Evolutionary conservation across 1,139 yeast species (phyloP), one percentile per base, ranked within the genome.

Genomic region (Arxiozyma telluris): DNA sequence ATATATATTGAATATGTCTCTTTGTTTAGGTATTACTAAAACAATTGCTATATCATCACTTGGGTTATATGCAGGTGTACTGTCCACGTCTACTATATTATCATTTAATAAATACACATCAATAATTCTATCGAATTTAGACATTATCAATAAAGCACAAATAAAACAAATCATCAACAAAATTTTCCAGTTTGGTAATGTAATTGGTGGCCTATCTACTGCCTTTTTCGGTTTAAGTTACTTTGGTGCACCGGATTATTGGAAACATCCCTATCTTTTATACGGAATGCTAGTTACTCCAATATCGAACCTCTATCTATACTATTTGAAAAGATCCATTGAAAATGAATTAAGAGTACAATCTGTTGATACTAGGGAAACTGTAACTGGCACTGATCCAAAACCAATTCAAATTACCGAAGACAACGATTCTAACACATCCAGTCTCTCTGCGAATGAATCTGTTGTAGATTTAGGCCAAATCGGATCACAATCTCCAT

Each of bases 11-110:
- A 52, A 44, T 7, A 64, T 64, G 67, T 63, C 67, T 23, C 58
- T 60, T 30, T 64, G 68, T 59, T 53, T 64, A 51, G 67, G 71
- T 30, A 65, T 68, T 27, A 71, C 70, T 45, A 71, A 71, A 57
- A 64, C 68, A 41, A 73, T 87, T 58, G 96, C 96, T 61, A 82
- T 89, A 58, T 84, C 96, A 45, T 83, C 95, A 51, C 83, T 90
- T 84, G 93, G 96, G 72, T 79, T 90, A 58, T 96, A 96, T 69
- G 86, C 96, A 42, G 97, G 97, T 64, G 82, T 86, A 81, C 93
- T 96, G 59, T 87, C 95, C 53, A 91, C 96, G 46, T 79, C 88
- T 46, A 72, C 87, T 53, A 71, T 88, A 59, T 73, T 86, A 51
- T 78, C 76, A n/a, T 48, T 55, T 39, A 53, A 56, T 20, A 22